A percentile compares a stretch with the other conserved stretches of the same genome.
Evolutionary conservation across 768 basidiomycete species (phyloP).

Genomic region (Podaxis mareebaensis): DNA sequence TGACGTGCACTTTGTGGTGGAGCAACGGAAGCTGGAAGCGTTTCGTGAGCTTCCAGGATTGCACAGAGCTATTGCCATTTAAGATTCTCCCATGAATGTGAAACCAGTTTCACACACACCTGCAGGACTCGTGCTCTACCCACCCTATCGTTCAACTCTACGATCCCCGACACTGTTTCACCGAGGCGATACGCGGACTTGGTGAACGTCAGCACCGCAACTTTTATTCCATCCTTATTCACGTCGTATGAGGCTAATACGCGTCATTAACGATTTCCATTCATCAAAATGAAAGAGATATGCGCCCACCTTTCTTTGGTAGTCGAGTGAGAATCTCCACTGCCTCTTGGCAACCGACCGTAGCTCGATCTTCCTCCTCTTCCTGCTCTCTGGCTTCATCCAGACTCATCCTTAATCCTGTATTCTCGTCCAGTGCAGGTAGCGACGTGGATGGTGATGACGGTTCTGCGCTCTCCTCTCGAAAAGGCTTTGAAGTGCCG

Average conservation of each 20-base stretch:
- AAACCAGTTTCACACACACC: conserved; percentile 37
- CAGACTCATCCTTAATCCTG: conserved; percentile 26
- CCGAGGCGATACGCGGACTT: conserved; percentile 92
- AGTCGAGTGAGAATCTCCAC: conserved; percentile 91
- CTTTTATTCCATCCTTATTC: conserved; percentile 86
- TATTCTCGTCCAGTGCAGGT: neutral
- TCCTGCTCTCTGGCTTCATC: conserved; percentile 36
- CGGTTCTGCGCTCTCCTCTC: neutral
- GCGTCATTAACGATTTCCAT: conserved; percentile 2
- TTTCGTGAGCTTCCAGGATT: conserved; percentile 87
- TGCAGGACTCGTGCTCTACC: conserved; percentile 78
- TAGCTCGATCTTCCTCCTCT: conserved; percentile 42
- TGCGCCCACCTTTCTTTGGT: conserved; percentile 75
- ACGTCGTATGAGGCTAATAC: conserved; percentile 88
- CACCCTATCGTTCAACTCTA: conserved; percentile 79
- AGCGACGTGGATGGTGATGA: neutral
- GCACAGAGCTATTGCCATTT: conserved; percentile 67
- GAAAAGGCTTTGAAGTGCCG: neutral
- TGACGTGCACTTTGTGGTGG: conserved; percentile 48
- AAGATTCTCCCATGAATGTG: neutral
- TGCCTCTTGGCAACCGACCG: conserved; percentile 73
- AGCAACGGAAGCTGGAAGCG: conserved; percentile 62
- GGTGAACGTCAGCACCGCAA: conserved; percentile 89
- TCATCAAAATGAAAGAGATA: neutral
- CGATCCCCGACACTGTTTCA: conserved; percentile 87